Base-by-base conservation (phyloP, 192 early-diverging fungal species). In the Rhizoclosmatium globosum region DNA sequence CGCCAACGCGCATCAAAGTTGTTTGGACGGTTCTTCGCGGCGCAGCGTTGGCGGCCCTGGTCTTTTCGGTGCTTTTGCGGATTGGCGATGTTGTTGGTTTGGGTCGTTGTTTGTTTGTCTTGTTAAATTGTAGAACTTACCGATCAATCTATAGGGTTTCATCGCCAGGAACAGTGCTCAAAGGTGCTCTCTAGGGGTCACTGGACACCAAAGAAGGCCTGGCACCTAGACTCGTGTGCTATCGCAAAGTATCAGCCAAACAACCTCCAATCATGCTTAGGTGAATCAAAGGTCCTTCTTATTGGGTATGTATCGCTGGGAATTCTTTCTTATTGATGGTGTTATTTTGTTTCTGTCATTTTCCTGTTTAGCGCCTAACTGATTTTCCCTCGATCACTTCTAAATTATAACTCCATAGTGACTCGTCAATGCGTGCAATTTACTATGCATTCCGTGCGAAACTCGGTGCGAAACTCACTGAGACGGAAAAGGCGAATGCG, bases 371-470 rank as follows among this genome's bases (percentile, higher is more conserved):
- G 53, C 21, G 21, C 21, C 64, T 9, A 56, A 56, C 53, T n/a
- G 53, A 56, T 9, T 56, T 56, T 56, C 19, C 11, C 9, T n/a
- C 9, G 53, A 9, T 56, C 53, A n/a, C 53, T 56, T n/a, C 53
- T n/a, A 9, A 56, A 56, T 2, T 46, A 68, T 19, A 39, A 19
- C 2, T 21, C 9, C 6, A 31, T 64, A 92, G 94, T 42, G 93
- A 95, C 81, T 94, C 93, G 0, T 82, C 90, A 1, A 84, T 88
- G 43, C 88, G 94, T 15, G 81, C 86, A 59, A 86, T 91, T 48
- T 93, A 89, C 71, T 83, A 88, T 47, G 84, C 91, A 1, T 56
- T 91, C 39, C 85, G 83, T 15, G 76, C 82, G n/a, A 73, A 85
- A 38, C 78, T 92, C 19, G 73, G 80, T 1, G 83, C 76, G 47